These are phyloP conservation scores for Sungouiella thailandica DNA, from an alignment of 805 yeast species.

Conservation along the genomic window DNA sequence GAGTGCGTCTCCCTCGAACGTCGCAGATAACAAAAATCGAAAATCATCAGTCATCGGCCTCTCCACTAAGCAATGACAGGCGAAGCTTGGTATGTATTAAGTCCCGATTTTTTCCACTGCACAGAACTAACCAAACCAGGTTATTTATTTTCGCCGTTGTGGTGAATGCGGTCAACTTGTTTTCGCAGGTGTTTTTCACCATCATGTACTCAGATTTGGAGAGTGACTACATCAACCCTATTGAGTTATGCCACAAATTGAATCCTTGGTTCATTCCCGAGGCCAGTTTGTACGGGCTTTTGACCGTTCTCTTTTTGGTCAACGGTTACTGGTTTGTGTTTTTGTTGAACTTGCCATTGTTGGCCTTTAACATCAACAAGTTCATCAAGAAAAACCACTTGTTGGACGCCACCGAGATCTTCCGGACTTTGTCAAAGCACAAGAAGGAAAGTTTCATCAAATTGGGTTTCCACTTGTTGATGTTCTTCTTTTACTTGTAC, in stretches of 20 bases:
- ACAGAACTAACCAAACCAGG: constrained; percentile 22
- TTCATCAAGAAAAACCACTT: constrained; percentile 74
- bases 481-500: constrained; percentile 95
- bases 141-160: constrained; percentile 74
- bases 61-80: constrained; percentile 17
- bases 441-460: constrained; percentile 89
- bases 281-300: constrained; percentile 72
- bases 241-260: constrained; percentile 89
- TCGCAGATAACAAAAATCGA: constrained; percentile 1
- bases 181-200: constrained; percentile 90
- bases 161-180: constrained; percentile 81
- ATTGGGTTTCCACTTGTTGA: constrained; percentile 81
- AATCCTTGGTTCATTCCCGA: constrained; percentile 89
- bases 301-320: constrained; percentile 66
- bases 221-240: constrained; percentile 95
- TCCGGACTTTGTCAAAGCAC: constrained; percentile 87
- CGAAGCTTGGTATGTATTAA: constrained; percentile 24
- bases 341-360: constrained; percentile 74
- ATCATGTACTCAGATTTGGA: constrained; percentile 94
- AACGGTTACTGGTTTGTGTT: constrained; percentile 93
- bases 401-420: constrained; percentile 95
- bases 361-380: constrained; percentile 80
- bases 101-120: too few relatives aligned
- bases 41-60: background rate
- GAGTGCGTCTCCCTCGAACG: constrained; percentile 3